phyloP scores from a whole-genome alignment of 768 basidiomycete genomes.

The Zangia roseola region DNA sequence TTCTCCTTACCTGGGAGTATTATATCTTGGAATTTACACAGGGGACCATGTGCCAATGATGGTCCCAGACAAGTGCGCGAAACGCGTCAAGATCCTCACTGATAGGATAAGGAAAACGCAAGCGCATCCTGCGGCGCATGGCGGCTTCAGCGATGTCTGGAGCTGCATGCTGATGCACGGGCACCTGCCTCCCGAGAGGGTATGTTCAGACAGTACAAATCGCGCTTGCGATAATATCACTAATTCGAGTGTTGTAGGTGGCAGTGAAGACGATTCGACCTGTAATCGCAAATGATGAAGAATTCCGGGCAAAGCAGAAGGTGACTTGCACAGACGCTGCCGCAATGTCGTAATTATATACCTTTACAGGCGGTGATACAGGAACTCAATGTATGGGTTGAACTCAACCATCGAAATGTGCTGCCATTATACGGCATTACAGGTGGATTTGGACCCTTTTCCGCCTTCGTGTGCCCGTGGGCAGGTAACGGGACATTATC shows the following conservation, averaged over 20 bases:
- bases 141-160: slow-evolving; percentile 34
- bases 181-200: slow-evolving; percentile 1
- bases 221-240: neutral
- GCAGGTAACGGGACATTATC: slow-evolving; percentile 31
- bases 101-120: slow-evolving; percentile 8
- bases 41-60: neutral
- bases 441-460: slow-evolving; percentile 25
- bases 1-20: neutral
- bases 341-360: slow-evolving; percentile 5
- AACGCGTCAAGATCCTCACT: slow-evolving; percentile 16
- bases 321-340: neutral
- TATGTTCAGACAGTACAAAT: slow-evolving; percentile 3
- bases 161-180: slow-evolving; percentile 9
- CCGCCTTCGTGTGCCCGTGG: slow-evolving; percentile 37
- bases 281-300: neutral
- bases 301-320: slow-evolving; percentile 13
- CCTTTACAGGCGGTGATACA: slow-evolving; percentile 21
- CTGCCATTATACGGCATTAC: slow-evolving; percentile 30
- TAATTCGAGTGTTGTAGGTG: slow-evolving; percentile 11
- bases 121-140: slow-evolving; percentile 24
- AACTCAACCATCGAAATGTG: slow-evolving; percentile 30
- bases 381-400: slow-evolving; percentile 32
- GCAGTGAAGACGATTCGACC: slow-evolving; percentile 28
- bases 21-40: neutral
- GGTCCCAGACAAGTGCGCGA: neutral